Base-by-base conservation (phyloP, 495 filamentous ascomycete species). In the Neurospora sublineolata region DNA sequence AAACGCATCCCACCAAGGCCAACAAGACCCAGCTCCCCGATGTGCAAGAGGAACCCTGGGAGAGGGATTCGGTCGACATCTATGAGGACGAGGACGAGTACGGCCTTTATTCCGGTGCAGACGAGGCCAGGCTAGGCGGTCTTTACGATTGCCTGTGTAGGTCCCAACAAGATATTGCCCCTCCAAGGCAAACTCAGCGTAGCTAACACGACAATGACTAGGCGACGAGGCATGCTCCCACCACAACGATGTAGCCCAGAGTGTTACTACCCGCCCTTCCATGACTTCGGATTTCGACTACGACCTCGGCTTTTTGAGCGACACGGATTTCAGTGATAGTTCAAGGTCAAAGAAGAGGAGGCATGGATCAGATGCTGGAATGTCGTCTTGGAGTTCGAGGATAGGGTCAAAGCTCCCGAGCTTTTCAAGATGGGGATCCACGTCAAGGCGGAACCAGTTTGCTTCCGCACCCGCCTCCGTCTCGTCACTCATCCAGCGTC, bases 361-460 rank as follows among this genome's bases (percentile, higher is more conserved):
- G 69, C 83, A 90, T 68, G 91, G 88, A 8, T 88, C 87, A 40
- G 90, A 90, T 67, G 86, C 87, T 0, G 84, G 91, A 2, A 80
- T 89, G n/a, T 83, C 86, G 71, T 87, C 84, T 64, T 85, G 92
- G 70, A 85, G 92, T 36, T 87, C 88, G 39, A 87, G 91, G 46
- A 81, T 94, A 71, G 87, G 90, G 64, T 89, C 88, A 3, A 86
- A 88, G 69, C 90, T 95, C 70, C 90, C 92, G 3, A 93, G 90
- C 40, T 84, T 95, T 68, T 87, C 90, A 0, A 87, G 86, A 23
- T 89, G 88, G 77, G 88, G 87, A 83, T 86, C 83, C 52, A 83
- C 74, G 9, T 72, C 87, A 20, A 88, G 84, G 75, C 81, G 86
- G 69, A 77, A 78, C 27, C 84, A 76, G 68, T 80, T 78, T 78